Evolutionary conservation across 805 yeast species (phyloP).

Genomic region (Suhomyces xylopsoci): DNA sequence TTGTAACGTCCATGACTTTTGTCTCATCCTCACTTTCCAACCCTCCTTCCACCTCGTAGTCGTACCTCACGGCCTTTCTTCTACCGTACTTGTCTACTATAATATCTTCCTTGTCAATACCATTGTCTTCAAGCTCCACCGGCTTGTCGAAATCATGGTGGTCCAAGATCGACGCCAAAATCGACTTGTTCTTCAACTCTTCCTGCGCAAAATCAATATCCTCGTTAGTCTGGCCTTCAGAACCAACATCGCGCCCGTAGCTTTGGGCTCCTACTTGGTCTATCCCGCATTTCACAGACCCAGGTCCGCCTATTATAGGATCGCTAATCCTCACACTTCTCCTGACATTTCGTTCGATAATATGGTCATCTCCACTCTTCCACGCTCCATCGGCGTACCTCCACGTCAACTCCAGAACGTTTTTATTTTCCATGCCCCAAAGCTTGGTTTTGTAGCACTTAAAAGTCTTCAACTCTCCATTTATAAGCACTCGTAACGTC

Average conservation of each 20-base stretch:
- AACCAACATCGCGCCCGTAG: slow-evolving; percentile 18
- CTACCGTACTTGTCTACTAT: slow-evolving; percentile 37
- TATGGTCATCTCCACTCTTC: slow-evolving; percentile 77
- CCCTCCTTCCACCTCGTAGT: slow-evolving; percentile 32
- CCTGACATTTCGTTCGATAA: slow-evolving; percentile 55
- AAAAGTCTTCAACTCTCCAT: slow-evolving; percentile 54
- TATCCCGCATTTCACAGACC: slow-evolving; percentile 20
- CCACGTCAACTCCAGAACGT: slow-evolving; percentile 59
- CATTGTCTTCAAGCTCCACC: slow-evolving; percentile 30
- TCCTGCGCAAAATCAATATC: slow-evolving; percentile 17
- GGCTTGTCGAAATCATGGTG: slow-evolving; percentile 36
- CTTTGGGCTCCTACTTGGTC: slow-evolving; percentile 20
- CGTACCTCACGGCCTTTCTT: slow-evolving; percentile 28
- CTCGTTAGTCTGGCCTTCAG: slow-evolving; percentile 1
- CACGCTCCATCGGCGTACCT: slow-evolving; percentile 64
- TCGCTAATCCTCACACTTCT: slow-evolving; percentile 9
- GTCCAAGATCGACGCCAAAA: slow-evolving; percentile 34
- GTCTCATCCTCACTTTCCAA: slow-evolving; percentile 4
- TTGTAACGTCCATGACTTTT: slow-evolving; percentile 2
- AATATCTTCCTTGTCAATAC: slow-evolving; percentile 32
- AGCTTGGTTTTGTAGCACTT: slow-evolving; percentile 71
- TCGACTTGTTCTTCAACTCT: slow-evolving; percentile 23
- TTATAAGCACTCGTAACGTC: slow-evolving; percentile 62
- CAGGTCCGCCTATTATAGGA: slow-evolving; percentile 7
- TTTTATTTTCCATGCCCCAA: slow-evolving; percentile 82